These are phyloP conservation scores for Zasmidium citrigriseum DNA, from an alignment of 2,329 filamentous ascomycete species.

Conservation along the genomic window DNA sequence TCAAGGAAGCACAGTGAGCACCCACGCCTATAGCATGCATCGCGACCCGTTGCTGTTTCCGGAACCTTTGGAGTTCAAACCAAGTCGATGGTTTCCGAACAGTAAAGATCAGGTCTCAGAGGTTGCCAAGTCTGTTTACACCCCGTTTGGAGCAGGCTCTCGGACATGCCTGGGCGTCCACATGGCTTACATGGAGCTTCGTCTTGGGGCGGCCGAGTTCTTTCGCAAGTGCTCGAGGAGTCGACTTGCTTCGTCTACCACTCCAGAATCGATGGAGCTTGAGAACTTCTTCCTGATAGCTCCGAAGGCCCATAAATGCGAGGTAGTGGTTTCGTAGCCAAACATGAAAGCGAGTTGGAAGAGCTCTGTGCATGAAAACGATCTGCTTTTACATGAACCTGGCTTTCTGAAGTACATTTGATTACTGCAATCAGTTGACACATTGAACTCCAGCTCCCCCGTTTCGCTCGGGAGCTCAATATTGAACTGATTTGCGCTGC, in stretches of 20 bases:
- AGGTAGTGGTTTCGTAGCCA: too few species aligned
- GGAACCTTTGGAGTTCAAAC: conserved; percentile 31
- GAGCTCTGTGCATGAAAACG: too few species aligned
- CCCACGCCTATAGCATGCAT: conserved; percentile 32
- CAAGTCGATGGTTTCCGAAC: conserved; percentile 23
- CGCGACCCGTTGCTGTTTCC: conserved; percentile 27
- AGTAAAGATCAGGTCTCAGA: conserved; percentile 17
- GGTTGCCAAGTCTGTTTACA: conserved; percentile 24
- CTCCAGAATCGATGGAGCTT: conserved; percentile 30
- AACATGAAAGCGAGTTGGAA: too few species aligned
- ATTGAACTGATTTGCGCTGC: too few species aligned
- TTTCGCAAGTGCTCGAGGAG: conserved; percentile 27
- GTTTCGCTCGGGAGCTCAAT: too few species aligned
- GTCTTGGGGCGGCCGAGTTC: conserved; percentile 30
- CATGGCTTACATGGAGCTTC: conserved; percentile 34
- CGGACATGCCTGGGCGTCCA: conserved; percentile 33
- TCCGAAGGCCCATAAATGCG: conserved; percentile 38
- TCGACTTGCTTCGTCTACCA: conserved; percentile 24
- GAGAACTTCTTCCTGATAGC: conserved; percentile 37
- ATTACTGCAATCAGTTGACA: too few species aligned
- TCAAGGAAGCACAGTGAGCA: conserved; percentile 26
- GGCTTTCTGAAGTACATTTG: too few species aligned
- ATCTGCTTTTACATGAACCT: too few species aligned
- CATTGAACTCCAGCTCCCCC: too few species aligned
- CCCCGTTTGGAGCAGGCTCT: conserved; percentile 32